Percentiles rank a stretch among this genome's conserved stretches.
Conservation (phyloP, 108 stramenopile genomes). For the Nitzschia palea region DNA sequence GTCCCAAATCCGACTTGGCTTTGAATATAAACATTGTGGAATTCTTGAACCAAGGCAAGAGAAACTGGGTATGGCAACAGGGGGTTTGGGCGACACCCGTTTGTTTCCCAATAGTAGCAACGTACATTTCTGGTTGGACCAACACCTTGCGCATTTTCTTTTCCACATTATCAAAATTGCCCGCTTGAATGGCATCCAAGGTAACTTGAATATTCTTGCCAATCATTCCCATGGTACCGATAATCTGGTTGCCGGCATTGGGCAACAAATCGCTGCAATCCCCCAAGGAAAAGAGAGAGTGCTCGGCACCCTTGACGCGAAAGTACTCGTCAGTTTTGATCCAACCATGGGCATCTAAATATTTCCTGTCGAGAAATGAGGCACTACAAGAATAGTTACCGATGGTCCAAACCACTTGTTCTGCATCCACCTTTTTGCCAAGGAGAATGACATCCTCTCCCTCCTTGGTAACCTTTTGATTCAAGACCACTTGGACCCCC, state of each 20-base stretch:
- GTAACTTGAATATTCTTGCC: slow-evolving; percentile 22
- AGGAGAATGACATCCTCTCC: slow-evolving; percentile 7
- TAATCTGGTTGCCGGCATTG: slow-evolving; percentile 13
- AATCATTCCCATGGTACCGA: slow-evolving; percentile 9
- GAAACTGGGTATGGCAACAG: slow-evolving; percentile 1
- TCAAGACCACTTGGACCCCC: slow-evolving; percentile 29
- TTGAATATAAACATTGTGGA: slow-evolving; percentile 22
- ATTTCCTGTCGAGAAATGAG: slow-evolving; percentile 24
- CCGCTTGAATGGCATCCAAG: slow-evolving; percentile 12
- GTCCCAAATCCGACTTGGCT: slow-evolving; percentile 9
- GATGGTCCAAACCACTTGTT: slow-evolving; percentile 24
- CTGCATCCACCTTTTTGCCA: slow-evolving; percentile 15
- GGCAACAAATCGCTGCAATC: slow-evolving; percentile 32
- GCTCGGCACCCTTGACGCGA: slow-evolving; percentile 21
- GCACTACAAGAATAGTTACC: slow-evolving; percentile 25
- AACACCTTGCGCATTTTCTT: slow-evolving; percentile 5
- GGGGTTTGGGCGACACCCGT: slow-evolving; percentile 21
- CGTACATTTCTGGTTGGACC: slow-evolving; percentile 12
- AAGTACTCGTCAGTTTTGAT: slow-evolving; percentile 37
- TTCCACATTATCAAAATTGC: background rate
- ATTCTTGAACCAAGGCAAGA: slow-evolving; percentile 32
- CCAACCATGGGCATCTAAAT: slow-evolving; percentile 18
- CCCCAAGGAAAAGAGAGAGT: slow-evolving; percentile 29
- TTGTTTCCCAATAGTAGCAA: slow-evolving; percentile 23
- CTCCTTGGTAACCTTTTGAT: slow-evolving; percentile 20